These are phyloP conservation scores for Fabrea salina DNA, from an alignment of 169 alveolate species.

Conservation along the genomic window DNA sequence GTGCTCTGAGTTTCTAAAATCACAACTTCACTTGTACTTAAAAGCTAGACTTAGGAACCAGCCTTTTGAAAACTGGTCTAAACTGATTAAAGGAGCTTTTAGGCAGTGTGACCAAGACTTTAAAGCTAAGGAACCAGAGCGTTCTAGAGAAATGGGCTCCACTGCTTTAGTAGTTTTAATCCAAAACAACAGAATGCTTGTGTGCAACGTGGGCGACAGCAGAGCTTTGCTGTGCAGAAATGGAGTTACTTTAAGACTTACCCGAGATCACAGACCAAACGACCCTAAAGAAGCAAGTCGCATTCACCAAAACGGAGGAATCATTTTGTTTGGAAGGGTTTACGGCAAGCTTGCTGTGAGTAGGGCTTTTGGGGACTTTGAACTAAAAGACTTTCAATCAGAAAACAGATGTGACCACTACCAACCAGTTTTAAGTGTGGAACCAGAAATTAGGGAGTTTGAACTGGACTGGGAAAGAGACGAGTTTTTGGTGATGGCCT, in stretches of 20 bases:
- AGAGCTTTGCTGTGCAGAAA: slow-evolving; percentile 65
- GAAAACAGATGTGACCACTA: background rate
- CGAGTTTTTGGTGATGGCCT: slow-evolving; percentile 76
- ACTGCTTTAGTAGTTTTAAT: slow-evolving; percentile 60
- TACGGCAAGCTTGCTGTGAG: slow-evolving; percentile 80
- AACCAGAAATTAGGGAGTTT: slow-evolving; percentile 38
- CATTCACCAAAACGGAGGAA: slow-evolving; percentile 72
- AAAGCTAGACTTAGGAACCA: slow-evolving; percentile 18
- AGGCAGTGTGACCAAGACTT: slow-evolving; percentile 40
- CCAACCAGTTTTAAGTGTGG: background rate
- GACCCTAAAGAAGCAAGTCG: slow-evolving; percentile 59
- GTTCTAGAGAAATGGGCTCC: slow-evolving; percentile 54
- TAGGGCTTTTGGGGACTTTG: slow-evolving; percentile 88
- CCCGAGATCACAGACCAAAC: slow-evolving; percentile 74
- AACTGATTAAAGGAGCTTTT: slow-evolving; percentile 29
- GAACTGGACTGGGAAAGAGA: slow-evolving; percentile 52
- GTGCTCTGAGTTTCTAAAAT: slow-evolving; percentile 37
- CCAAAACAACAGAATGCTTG: slow-evolving; percentile 47
- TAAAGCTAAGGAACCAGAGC: slow-evolving; percentile 18
- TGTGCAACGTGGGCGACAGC: slow-evolving; percentile 78
- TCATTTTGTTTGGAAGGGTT: slow-evolving; percentile 74
- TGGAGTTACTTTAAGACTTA: slow-evolving; percentile 63
- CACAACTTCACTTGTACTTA: slow-evolving; percentile 38
- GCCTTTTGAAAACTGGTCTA: background rate
- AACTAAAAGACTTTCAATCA: slow-evolving; percentile 49